A percentile compares a stretch with the other conserved stretches of the same genome.
These are phyloP conservation scores for Jatropha podagrica DNA, from an alignment of 441 rosid genomes.

Conservation along the genomic window DNA sequence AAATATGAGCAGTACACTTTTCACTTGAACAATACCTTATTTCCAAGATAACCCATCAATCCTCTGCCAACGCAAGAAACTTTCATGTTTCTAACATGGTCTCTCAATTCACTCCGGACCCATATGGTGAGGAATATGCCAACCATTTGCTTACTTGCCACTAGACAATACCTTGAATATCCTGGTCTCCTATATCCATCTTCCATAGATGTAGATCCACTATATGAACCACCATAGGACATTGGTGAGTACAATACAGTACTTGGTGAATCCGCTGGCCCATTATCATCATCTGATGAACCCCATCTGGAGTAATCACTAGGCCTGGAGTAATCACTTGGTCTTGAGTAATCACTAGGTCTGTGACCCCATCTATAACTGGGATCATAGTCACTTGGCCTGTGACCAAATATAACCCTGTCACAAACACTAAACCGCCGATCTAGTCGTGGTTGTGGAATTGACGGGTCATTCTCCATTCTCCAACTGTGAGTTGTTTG, in stretches of 20 bases:
- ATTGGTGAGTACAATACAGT: conserved; percentile 72
- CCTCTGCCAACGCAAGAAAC: conserved; percentile 98
- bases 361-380: conserved; percentile 50
- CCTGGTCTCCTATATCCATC: conserved; percentile 65
- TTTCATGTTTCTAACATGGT: conserved; percentile 80
- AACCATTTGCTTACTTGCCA: conserved; percentile 96
- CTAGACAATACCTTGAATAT: conserved; percentile 82
- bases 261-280: conserved; percentile 85
- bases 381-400: conserved; percentile 75
- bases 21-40: conserved; percentile 58
- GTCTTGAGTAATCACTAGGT: conserved; percentile 79
- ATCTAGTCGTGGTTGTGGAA: conserved; percentile 72
- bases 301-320: conserved; percentile 92
- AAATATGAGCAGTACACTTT: conserved; percentile 7
- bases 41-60: conserved; percentile 95
- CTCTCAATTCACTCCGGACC: conserved; percentile 87
- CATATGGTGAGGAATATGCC: conserved; percentile 90
- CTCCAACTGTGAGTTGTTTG: conserved; percentile 86
- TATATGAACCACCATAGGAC: conserved; percentile 43
- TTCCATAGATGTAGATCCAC: conserved; percentile 52
- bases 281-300: conserved; percentile 92
- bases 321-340: conserved; percentile 76
- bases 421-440: conserved; percentile 93
- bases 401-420: conserved; percentile 75
- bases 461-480: conserved; percentile 68